A percentile compares a stretch with the other conserved stretches of the same genome.
Evolutionary conservation across 768 basidiomycete species (phyloP).

Genomic region (Naematelia encephala): DNA sequence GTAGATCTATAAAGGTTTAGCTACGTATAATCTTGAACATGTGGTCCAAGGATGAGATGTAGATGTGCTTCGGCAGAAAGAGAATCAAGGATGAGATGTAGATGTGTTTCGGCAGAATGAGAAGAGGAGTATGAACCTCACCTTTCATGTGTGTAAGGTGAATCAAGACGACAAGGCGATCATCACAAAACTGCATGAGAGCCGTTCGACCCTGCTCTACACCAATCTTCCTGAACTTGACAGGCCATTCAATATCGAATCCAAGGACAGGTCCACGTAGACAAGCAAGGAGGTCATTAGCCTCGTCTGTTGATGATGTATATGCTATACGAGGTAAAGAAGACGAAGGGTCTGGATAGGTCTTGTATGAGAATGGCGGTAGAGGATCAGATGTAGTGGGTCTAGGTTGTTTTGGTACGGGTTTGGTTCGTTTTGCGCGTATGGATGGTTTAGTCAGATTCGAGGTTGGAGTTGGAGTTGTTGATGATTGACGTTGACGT

Average conservation of each 20-base stretch:
- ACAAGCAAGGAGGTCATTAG: constrained; percentile 37
- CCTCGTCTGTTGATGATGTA: constrained; percentile 32
- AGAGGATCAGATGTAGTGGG: too few species aligned
- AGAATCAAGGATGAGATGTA: too few species aligned
- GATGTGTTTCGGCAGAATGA: not conserved
- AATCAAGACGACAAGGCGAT: constrained; percentile 10
- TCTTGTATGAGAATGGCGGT: constrained; percentile 26
- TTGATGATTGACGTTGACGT: not conserved
- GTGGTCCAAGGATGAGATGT: too few species aligned
- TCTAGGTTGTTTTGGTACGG: not conserved
- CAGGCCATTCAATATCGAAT: constrained; percentile 49
- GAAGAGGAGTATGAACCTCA: not conserved
- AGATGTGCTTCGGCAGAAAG: too few species aligned
- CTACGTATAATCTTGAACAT: too few species aligned
- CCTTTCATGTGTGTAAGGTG: constrained; percentile 3
- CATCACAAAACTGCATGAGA: constrained; percentile 15
- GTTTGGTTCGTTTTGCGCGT: not conserved
- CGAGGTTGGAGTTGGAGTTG: not conserved
- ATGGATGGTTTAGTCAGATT: not conserved
- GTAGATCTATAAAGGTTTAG: not conserved
- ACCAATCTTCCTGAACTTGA: constrained; percentile 4
- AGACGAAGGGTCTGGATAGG: not conserved
- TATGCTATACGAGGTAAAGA: constrained; percentile 32
- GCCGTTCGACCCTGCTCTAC: constrained; percentile 18
- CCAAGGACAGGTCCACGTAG: constrained; percentile 37